A percentile compares a stretch with the other conserved stretches of the same genome.
These are phyloP conservation scores for Diutina mesorugosa DNA, from an alignment of 1,139 yeast species.

Conservation along the genomic window DNA sequence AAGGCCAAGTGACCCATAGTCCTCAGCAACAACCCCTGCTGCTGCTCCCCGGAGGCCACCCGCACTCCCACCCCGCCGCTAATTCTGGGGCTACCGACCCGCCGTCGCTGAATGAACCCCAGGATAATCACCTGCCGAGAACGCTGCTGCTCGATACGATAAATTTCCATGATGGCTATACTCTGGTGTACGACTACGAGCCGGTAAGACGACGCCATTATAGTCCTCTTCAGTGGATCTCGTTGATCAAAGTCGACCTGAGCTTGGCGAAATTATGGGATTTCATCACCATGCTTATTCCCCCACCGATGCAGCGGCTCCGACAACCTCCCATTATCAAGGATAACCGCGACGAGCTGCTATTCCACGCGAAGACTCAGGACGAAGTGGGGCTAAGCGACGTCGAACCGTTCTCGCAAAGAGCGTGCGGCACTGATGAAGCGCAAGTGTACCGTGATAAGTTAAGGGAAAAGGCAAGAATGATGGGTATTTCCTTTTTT, in stretches of 20 bases:
- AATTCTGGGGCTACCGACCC: not conserved
- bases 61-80: not conserved
- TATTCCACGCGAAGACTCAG: not conserved
- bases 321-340: not conserved
- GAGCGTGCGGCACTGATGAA: not conserved
- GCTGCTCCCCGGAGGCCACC: not conserved
- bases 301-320: not conserved
- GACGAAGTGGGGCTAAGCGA: not conserved
- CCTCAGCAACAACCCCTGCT: no score
- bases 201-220: not conserved
- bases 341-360: not conserved
- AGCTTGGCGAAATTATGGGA: not conserved
- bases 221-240: not conserved
- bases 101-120: not conserved
- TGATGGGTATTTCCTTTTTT: not conserved
- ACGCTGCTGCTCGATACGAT: not conserved
- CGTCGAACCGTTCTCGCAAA: not conserved
- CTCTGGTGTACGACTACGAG: not conserved
- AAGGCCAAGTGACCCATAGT: not conserved
- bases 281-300: not conserved
- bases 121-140: not conserved
- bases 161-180: not conserved
- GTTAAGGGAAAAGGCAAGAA: not conserved
- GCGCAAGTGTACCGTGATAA: not conserved
- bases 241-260: not conserved